These are phyloP conservation scores for Sugiyamaella boreocaroliniensis DNA, from an alignment of 805 yeast species.

Conservation along the genomic window DNA sequence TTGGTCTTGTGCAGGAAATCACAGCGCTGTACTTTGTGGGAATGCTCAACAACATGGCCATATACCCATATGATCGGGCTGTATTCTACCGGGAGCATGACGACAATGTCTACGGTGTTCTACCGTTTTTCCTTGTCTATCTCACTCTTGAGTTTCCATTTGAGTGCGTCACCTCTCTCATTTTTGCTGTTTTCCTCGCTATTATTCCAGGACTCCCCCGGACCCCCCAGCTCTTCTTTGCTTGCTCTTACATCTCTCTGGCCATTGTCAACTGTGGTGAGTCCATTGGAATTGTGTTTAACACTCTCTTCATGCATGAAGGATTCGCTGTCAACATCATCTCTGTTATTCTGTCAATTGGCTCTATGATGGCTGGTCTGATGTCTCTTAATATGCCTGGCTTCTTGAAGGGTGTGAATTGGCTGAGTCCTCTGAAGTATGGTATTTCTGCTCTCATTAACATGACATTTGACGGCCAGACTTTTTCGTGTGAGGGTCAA, in stretches of 20 bases:
- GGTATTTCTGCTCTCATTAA: conserved; percentile 57
- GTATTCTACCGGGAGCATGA: conserved; percentile 72
- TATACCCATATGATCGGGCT: conserved; percentile 67
- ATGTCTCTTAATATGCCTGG: conserved; percentile 71
- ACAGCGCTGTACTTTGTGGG: conserved; percentile 72
- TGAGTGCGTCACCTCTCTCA: conserved; percentile 51
- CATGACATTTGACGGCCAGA: conserved; percentile 48
- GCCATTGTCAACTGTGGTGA: conserved; percentile 70
- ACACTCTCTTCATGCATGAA: conserved; percentile 62
- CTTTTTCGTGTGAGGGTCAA: conserved; percentile 45
- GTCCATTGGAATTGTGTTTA: conserved; percentile 74
- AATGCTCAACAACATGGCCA: conserved; percentile 66
- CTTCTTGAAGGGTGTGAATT: conserved; percentile 65
- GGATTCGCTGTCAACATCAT: conserved; percentile 77
- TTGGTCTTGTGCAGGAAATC: conserved; percentile 72
- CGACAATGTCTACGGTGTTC: conserved; percentile 62
- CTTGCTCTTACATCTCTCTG: conserved; percentile 48
- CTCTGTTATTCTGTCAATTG: conserved; percentile 58
- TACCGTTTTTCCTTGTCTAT: conserved; percentile 57
- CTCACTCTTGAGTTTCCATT: conserved; percentile 59
- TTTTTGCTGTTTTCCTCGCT: conserved; percentile 57
- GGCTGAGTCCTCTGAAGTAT: conserved; percentile 70
- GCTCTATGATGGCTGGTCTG: conserved; percentile 78
- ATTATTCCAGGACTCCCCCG: conserved; percentile 70
- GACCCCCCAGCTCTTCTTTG: conserved; percentile 59